Conservation (phyloP, 257 asterid genomes). For the Fraxinus excelsior region DNA sequence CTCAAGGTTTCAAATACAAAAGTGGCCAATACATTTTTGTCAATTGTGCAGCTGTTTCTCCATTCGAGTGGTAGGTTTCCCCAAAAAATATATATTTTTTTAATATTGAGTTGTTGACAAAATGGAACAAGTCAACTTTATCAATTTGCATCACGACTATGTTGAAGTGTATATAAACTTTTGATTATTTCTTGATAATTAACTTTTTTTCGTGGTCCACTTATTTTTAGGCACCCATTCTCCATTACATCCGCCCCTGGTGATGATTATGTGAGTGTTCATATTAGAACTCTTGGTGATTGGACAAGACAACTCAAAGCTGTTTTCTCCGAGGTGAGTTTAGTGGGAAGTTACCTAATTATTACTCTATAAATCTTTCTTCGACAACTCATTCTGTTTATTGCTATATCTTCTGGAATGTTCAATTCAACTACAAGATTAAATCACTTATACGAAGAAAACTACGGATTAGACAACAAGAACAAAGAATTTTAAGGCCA, state of each 20-base stretch:
- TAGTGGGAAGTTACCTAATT: not conserved
- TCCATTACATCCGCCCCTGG: conserved; percentile 86
- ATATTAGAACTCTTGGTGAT: conserved; percentile 77
- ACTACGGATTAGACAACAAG: not conserved
- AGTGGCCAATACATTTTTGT: conserved; percentile 91
- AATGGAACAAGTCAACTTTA: not conserved
- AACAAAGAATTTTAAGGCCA: not conserved
- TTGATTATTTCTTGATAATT: conserved; percentile 8
- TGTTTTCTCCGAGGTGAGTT: conserved; percentile 67
- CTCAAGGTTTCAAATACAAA: conserved; percentile 79
- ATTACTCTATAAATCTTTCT: not conserved
- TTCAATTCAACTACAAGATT: not conserved
- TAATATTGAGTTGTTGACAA: not conserved
- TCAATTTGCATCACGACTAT: conserved; percentile 5
- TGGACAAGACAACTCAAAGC: conserved; percentile 81
- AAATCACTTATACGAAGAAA: not conserved
- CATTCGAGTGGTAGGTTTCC: conserved; percentile 78
- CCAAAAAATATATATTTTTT: not conserved
- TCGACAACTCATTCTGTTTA: not conserved
- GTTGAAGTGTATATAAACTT: conserved; percentile 20
- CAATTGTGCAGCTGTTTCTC: conserved; percentile 91
- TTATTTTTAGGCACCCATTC: conserved; percentile 79
- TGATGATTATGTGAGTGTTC: conserved; percentile 83
- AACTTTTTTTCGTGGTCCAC: conserved; percentile 15
- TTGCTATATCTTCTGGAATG: not conserved